Conservation (phyloP, 2,329 filamentous ascomycete species). For the Colletotrichum caudatum region DNA sequence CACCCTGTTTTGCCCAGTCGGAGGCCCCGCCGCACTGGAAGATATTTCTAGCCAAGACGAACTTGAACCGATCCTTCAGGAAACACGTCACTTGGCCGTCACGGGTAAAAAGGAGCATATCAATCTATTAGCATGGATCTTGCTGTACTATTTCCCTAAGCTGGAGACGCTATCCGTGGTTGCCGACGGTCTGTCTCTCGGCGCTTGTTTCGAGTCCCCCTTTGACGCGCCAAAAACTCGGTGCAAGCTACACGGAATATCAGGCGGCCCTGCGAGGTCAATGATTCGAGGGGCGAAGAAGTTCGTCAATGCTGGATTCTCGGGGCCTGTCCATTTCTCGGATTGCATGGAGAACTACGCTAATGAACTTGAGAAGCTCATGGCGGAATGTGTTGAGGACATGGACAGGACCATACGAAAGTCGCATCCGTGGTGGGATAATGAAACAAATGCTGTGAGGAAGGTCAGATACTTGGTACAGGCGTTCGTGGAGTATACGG, state of each 20-base stretch:
- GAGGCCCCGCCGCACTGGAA: background rate
- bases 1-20: slow-evolving; percentile 9
- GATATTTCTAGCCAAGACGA: slow-evolving; percentile 6
- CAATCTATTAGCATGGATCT: slow-evolving; percentile 10
- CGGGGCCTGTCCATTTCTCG: background rate
- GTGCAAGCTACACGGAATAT: slow-evolving; percentile 15
- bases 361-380: slow-evolving; percentile 5
- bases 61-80: slow-evolving; percentile 2
- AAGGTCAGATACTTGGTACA: slow-evolving; percentile 5
- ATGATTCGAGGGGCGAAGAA: background rate
- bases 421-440: slow-evolving; percentile 14
- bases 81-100: slow-evolving; percentile 17
- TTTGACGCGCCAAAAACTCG: slow-evolving; percentile 17
- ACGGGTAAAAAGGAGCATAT: slow-evolving; percentile 6
- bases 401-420: background rate
- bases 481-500: background rate
- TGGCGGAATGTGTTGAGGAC: slow-evolving; percentile 4
- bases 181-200: background rate
- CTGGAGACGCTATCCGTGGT: slow-evolving; percentile 18
- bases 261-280: background rate
- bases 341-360: background rate
- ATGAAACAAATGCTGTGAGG: background rate
- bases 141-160: slow-evolving; percentile 19
- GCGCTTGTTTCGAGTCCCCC: slow-evolving; percentile 2
- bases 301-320: background rate